Evolutionary conservation across 1,284 basidiomycete species (phyloP).

Genomic region (Naganishia sp.): DNA sequence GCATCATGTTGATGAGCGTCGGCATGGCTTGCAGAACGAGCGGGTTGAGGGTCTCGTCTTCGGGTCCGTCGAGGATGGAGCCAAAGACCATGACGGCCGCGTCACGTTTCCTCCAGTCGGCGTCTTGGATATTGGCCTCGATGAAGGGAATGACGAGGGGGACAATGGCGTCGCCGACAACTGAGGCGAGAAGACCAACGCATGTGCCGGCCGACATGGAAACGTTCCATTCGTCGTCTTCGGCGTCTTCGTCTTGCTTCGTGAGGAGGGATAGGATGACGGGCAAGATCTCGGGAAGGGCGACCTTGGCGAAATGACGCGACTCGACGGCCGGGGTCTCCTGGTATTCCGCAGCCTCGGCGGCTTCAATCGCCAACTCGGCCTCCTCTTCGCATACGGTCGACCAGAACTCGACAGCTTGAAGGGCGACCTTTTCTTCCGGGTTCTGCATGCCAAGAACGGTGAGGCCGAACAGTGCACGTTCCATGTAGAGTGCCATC

Average conservation of each 20-base stretch:
- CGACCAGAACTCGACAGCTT: conserved; percentile 99
- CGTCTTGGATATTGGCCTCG: conserved; percentile 83
- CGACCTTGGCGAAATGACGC: conserved; percentile 89
- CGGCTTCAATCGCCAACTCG: conserved; percentile 85
- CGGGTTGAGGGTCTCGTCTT: conserved; percentile 71
- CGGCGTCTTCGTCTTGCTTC: conserved; percentile 93
- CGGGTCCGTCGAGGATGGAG: conserved; percentile 94
- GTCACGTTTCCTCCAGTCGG: conserved; percentile 92
- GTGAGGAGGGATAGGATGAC: conserved; percentile 87
- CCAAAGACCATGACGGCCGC: conserved; percentile 98
- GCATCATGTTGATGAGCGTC: conserved; percentile 94
- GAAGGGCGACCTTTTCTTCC: conserved; percentile 88
- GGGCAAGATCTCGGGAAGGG: conserved; percentile 90
- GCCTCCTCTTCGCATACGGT: conserved; percentile 98
- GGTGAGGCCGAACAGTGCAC: conserved; percentile 93
- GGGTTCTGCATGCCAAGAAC: conserved; percentile 97
- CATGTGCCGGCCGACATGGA: conserved; percentile 98
- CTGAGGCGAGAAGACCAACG: conserved; percentile 81
- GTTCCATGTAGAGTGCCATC: conserved; percentile 99
- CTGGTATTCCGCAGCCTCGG: conserved; percentile 90
- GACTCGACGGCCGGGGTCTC: conserved; percentile 87
- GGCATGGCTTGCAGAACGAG: conserved; percentile 93
- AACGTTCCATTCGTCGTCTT: conserved; percentile 98
- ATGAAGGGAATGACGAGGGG: conserved; percentile 95
- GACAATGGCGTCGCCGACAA: conserved; percentile 89